Percentiles rank a stretch among this genome's conserved stretches.
Conservation (phyloP, 805 yeast species). For the Candida argentea region DNA sequence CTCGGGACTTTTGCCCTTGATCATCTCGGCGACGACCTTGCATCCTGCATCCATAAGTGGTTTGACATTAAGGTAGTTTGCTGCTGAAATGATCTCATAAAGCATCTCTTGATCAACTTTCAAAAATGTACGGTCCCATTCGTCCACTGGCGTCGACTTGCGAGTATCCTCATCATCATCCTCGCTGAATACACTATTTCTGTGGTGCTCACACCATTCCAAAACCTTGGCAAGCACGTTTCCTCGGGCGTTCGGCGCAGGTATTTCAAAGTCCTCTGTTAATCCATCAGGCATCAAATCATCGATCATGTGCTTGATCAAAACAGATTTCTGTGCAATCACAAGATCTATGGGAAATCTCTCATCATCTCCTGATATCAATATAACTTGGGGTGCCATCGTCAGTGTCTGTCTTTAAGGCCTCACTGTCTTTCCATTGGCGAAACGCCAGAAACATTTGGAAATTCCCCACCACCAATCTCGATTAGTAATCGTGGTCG, state of each 20-base stretch:
- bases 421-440: too few relatives aligned
- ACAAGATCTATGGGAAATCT: constrained; percentile 64
- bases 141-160: constrained; percentile 84
- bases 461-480: too few relatives aligned
- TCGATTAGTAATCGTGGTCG: too few relatives aligned
- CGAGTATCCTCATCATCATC: constrained; percentile 75
- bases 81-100: constrained; percentile 73
- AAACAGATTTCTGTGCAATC: constrained; percentile 78
- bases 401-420: too few relatives aligned
- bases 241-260: constrained; percentile 84
- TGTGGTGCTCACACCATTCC: constrained; percentile 95
- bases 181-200: constrained; percentile 65
- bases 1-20: constrained; percentile 69
- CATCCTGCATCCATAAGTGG: constrained; percentile 73
- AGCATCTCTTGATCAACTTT: constrained; percentile 90
- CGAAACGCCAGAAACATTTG: too few relatives aligned
- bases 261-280: constrained; percentile 67
- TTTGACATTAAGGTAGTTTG: constrained; percentile 66
- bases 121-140: constrained; percentile 92
- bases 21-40: constrained; percentile 77
- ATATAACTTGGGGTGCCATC: constrained; percentile 32
- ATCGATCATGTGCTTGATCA: constrained; percentile 78
- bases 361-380: constrained; percentile 77
- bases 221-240: constrained; percentile 82
- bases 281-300: constrained; percentile 55